phyloP scores from a whole-genome alignment of 148 eudicot genomes.

The Rhododendron kiyosumense region DNA sequence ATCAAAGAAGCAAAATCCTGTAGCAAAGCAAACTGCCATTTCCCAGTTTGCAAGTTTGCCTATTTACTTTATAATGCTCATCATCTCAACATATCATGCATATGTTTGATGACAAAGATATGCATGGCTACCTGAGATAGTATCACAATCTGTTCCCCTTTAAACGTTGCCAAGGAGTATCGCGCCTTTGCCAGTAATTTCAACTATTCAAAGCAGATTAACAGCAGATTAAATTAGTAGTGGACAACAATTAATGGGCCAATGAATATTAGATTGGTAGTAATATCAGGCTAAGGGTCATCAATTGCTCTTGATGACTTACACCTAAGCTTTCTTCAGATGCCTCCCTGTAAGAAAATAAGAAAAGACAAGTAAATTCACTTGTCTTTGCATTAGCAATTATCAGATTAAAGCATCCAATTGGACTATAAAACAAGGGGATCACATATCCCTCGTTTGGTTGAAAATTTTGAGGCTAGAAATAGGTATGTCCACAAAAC shows the following conservation, averaged over 20 bases:
- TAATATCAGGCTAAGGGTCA: neutral
- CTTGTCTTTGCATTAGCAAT: constrained; percentile 1
- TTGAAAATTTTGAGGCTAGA: neutral
- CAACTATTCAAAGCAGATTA: constrained; percentile 39
- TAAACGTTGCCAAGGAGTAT: constrained; percentile 72
- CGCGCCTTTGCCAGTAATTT: constrained; percentile 82
- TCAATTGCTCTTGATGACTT: constrained; percentile 20
- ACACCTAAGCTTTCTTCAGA: constrained; percentile 94
- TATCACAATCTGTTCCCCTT: constrained; percentile 89
- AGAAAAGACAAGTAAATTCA: constrained; percentile 9
- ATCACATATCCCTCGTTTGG: neutral
- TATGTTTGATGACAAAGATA: neutral
- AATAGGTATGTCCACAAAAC: neutral
- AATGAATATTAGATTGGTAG: neutral
- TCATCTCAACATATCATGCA: neutral
- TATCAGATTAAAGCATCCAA: neutral
- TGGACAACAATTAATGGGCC: neutral
- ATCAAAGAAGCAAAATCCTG: constrained; percentile 2
- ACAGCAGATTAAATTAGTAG: constrained; percentile 1
- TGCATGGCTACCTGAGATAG: constrained; percentile 68
- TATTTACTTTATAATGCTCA: neutral
- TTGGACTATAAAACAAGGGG: neutral
- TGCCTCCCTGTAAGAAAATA: constrained; percentile 57
- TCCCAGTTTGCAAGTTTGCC: neutral
- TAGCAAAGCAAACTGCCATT: neutral